Percentiles rank a stretch among this genome's conserved stretches.
These are phyloP conservation scores for Botrytis squamosa DNA, from an alignment of 2,329 filamentous ascomycete species.

Conservation along the genomic window DNA sequence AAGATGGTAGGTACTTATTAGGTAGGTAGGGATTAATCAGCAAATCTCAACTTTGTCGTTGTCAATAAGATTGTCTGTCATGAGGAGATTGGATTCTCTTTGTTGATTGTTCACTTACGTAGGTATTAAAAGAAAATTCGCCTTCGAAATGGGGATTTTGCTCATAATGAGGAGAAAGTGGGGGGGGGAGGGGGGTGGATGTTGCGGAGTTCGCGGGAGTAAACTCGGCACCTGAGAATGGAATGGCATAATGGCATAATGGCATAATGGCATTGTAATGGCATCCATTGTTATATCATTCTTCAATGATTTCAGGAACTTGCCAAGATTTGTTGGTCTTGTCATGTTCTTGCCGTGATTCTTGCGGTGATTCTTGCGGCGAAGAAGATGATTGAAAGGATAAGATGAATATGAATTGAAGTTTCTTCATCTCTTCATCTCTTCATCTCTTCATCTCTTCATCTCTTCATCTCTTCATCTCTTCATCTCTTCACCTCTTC, in stretches of 20 bases:
- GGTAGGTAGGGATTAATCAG: not conserved
- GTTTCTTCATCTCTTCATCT: not conserved
- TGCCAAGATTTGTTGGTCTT: not conserved
- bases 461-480: no score
- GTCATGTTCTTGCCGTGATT: not conserved
- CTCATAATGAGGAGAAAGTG: not conserved
- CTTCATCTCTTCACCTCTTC: not conserved
- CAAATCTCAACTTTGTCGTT: not conserved
- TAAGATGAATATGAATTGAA: not conserved
- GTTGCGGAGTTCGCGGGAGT: slow-evolving; percentile 11
- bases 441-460: not conserved
- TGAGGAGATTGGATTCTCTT: no score
- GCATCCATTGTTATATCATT: not conserved
- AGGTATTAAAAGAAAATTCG: not conserved
- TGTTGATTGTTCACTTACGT: no score
- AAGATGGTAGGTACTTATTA: not conserved
- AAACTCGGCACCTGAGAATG: not conserved
- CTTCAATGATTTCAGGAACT: not conserved
- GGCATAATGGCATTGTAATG: not conserved
- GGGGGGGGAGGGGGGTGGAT: not conserved
- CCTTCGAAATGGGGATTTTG: not conserved
- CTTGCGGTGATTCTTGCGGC: not conserved
- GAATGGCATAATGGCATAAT: not conserved
- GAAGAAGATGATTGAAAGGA: not conserved
- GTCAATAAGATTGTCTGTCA: not conserved